Evolutionary conservation across 2,329 filamentous ascomycete species (phyloP), one percentile per base, ranked within the genome.

Genomic region (Dryadomyces sulphureus): DNA sequence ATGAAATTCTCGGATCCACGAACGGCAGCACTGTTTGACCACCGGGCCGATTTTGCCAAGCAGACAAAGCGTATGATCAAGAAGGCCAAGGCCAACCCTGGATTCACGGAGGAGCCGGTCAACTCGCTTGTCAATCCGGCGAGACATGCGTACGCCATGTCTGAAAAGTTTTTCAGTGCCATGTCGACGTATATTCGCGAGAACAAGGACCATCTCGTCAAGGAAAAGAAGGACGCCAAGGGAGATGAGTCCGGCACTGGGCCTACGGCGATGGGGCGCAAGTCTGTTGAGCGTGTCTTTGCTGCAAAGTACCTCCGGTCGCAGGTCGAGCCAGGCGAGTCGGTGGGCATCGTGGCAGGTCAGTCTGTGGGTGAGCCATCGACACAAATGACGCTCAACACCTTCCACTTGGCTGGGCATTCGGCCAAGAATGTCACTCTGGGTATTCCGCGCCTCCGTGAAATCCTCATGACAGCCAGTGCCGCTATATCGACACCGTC

Each of bases 361-460:
- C 92, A 98, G 64, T 96, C 90, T 27, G 81, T 98, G 38, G 92
- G 92, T 59, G 93, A 98, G 60, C 92, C 93, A 8, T 95, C 89
- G 2, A 98, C 92, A 11, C 92, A 98, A 63, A 98, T 98, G 93
- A 98, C 93, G 7, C 69, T 98, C 46, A 98, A 98, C 66, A 98
- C 93, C 24, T 98, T 98, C 77, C 92, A 98, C 75, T 85, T 98
- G 76, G 92, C 92, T 63, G 92, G 92, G 59, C 90, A 96, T 70
- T 89, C 92, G 19, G 83, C 92, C 25, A 96, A 95, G 72, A 98
- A 98, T 74, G 93, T 98, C 59, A 98, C 92, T 1, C 76, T 95
- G 19, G 92, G 92, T 85, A 96, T 98, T 59, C 92, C 92, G 49
- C 87, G 92, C 66, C 74, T 98, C 19, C 77, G 92, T 67, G 92